These are phyloP conservation scores for Blepharisma japonicum DNA, from an alignment of 73 alveolate species.

Conservation along the genomic window DNA sequence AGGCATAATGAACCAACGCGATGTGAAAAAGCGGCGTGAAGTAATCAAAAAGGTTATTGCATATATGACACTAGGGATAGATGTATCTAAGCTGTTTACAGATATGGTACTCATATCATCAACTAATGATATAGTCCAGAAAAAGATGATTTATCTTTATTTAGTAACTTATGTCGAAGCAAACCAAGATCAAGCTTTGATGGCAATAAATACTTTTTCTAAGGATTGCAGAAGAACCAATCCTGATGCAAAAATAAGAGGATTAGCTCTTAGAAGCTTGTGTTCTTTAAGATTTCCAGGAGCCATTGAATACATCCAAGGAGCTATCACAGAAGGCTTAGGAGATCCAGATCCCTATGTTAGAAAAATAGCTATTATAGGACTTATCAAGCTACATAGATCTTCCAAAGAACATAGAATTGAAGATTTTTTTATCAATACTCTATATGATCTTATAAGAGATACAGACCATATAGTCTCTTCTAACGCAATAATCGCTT, in stretches of 20 bases:
- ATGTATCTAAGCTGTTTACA: slow-evolving; percentile 85
- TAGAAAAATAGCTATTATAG: slow-evolving; percentile 97
- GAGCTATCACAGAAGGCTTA: slow-evolving; percentile 87
- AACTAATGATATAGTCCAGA: slow-evolving; percentile 93
- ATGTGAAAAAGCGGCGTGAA: slow-evolving; percentile 79
- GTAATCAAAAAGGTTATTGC: slow-evolving; percentile 95
- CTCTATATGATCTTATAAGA: slow-evolving; percentile 81
- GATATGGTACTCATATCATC: slow-evolving; percentile 96
- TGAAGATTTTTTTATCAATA: slow-evolving; percentile 71
- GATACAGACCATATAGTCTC: slow-evolving; percentile 95
- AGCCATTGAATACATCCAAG: slow-evolving; percentile 82
- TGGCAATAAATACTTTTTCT: slow-evolving; percentile 95
- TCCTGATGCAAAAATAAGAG: slow-evolving; percentile 91
- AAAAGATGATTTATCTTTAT: slow-evolving; percentile 96
- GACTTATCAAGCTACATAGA: slow-evolving; percentile 85
- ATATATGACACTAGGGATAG: slow-evolving; percentile 96
- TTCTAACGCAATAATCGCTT: slow-evolving; percentile 84
- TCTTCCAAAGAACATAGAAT: slow-evolving; percentile 34
- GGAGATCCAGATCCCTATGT: slow-evolving; percentile 98
- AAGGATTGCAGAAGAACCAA: slow-evolving; percentile 83
- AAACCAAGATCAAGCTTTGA: slow-evolving; percentile 87
- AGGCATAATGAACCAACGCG: slow-evolving; percentile 77
- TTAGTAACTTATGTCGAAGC: slow-evolving; percentile 93
- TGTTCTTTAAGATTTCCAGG: slow-evolving; percentile 93
- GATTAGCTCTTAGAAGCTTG: slow-evolving; percentile 94